Conservation (phyloP, 1,284 basidiomycete species). For the Blastosporella zonata region DNA sequence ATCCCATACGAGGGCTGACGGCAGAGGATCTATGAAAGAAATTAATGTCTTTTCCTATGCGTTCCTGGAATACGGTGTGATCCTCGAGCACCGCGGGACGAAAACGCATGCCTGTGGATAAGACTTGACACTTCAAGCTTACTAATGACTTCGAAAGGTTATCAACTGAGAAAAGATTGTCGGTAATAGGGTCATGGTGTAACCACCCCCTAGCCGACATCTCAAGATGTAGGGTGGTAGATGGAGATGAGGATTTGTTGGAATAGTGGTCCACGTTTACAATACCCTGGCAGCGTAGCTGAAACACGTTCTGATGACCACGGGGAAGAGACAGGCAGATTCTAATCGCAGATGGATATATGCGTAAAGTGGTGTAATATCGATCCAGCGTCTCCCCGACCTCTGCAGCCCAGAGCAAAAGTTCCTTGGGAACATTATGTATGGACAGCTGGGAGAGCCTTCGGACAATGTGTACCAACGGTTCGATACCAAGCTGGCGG, state of each 20-base stretch:
- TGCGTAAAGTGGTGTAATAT: not conserved
- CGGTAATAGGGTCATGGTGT: not conserved
- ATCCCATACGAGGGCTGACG: not conserved
- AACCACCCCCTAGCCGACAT: not conserved
- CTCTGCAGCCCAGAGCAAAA: not conserved
- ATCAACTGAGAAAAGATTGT: not conserved
- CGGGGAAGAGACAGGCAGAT: not conserved
- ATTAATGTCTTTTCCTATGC: too few relatives aligned
- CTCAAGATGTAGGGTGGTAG: not conserved
- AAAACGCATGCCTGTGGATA: constrained; percentile 3
- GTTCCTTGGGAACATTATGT: not conserved
- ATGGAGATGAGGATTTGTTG: not conserved
- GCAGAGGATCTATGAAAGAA: not conserved
- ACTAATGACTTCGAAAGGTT: not conserved
- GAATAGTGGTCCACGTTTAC: not conserved
- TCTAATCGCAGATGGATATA: not conserved
- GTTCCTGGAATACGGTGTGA: too few relatives aligned
- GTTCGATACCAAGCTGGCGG: not conserved
- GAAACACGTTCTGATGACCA: not conserved
- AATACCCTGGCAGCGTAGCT: not conserved
- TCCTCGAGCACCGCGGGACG: not conserved
- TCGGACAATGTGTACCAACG: not conserved
- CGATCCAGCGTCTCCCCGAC: not conserved
- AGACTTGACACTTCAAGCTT: not conserved
- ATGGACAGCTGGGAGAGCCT: not conserved